phyloP scores from a whole-genome alignment of 139 green algal genomes.

The Zygnema circumcarinatum region DNA sequence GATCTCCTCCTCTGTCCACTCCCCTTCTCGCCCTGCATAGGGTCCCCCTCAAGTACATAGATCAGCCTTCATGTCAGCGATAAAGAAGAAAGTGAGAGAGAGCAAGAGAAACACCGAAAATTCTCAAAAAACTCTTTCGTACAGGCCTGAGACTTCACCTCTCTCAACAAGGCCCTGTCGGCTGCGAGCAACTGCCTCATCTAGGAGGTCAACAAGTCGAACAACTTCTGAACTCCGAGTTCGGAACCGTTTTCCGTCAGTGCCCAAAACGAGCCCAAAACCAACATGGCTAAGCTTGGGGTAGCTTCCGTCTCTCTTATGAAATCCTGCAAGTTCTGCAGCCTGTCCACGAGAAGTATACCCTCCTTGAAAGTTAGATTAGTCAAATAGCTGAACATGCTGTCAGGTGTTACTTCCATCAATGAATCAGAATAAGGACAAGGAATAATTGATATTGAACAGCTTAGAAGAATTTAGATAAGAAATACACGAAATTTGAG shows the following conservation, averaged over 20 bases:
- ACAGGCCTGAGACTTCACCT: no score
- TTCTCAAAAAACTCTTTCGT: no score
- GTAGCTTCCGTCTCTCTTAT: background rate
- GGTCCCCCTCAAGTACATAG: no score
- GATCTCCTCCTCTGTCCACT: slow-evolving; percentile 68
- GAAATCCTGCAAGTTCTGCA: slow-evolving; percentile 19
- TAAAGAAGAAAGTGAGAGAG: no score
- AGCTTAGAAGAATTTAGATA: no score
- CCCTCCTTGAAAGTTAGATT: background rate
- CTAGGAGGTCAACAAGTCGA: slow-evolving; percentile 92
- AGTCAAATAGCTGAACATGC: no score
- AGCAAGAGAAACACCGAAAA: no score
- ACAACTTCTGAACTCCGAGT: slow-evolving; percentile 77
- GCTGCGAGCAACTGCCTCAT: slow-evolving; percentile 79
- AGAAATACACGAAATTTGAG: background rate
- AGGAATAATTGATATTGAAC: no score
- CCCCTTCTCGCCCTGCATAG: slow-evolving; percentile 30
- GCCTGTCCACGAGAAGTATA: background rate
- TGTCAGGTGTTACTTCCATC: no score
- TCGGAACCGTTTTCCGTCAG: slow-evolving; percentile 92
- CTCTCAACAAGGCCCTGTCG: slow-evolving; percentile 38
- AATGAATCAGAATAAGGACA: no score
- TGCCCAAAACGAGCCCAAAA: slow-evolving; percentile 95
- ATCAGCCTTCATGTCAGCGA: no score
- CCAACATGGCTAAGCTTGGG: slow-evolving; percentile 84